phyloP scores from a whole-genome alignment of 2,329 filamentous ascomycete genomes.

The Bipolaris oryzae region DNA sequence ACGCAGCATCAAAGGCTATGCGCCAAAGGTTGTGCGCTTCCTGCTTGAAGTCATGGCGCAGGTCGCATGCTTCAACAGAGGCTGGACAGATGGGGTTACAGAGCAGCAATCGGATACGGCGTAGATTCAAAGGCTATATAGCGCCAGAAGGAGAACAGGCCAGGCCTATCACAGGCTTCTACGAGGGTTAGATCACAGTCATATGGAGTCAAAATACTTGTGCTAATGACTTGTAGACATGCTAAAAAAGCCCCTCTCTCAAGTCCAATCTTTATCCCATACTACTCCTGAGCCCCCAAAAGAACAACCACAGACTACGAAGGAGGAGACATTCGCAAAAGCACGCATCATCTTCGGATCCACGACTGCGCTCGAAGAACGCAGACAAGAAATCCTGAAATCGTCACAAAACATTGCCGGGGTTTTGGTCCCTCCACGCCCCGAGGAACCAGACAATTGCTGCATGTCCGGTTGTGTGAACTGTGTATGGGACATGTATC shows the following conservation, averaged over 20 bases:
- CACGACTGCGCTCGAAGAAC: conserved; percentile 72
- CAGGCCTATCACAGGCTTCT: conserved; percentile 47
- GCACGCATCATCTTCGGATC: conserved; percentile 82
- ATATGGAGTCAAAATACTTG: background rate
- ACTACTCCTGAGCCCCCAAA: conserved; percentile 42
- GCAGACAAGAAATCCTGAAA: conserved; percentile 64
- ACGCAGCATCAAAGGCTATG: conserved; percentile 24
- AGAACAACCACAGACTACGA: conserved; percentile 53
- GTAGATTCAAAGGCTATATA: conserved; percentile 45
- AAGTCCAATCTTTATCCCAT: conserved; percentile 40
- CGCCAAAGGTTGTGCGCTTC: conserved; percentile 34
- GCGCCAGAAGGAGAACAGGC: conserved; percentile 48
- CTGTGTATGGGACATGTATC: conserved; percentile 92
- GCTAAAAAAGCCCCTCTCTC: conserved; percentile 36
- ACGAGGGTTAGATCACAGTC: conserved; percentile 35
- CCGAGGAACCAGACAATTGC: conserved; percentile 93
- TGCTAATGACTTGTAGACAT: conserved; percentile 44
- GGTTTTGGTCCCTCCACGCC: conserved; percentile 79
- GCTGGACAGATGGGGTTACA: conserved; percentile 36
- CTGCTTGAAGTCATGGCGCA: conserved; percentile 28
- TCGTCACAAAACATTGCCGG: conserved; percentile 74
- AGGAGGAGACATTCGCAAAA: conserved; percentile 62
- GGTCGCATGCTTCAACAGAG: background rate
- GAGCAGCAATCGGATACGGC: conserved; percentile 44
- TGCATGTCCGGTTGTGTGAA: conserved; percentile 99